Base-by-base conservation (phyloP, 768 basidiomycete genomes). In the Tylopilus plumbeoviolaceoides region DNA sequence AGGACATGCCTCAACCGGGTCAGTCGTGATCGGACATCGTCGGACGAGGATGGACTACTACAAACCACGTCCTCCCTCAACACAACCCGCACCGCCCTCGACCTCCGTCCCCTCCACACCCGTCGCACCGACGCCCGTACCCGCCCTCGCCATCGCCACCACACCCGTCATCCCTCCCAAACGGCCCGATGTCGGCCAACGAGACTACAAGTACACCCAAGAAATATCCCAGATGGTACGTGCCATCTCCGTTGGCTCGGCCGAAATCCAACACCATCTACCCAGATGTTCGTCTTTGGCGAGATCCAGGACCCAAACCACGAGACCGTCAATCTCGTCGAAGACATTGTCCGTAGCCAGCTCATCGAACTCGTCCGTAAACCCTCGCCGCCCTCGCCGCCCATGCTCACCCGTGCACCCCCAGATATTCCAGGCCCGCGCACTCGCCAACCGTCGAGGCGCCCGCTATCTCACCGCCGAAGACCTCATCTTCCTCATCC, bases 401-500 rank as follows among this genome's bases (percentile, higher is more conserved):
- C 41, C 33, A 27, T 23, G 18, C 51, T 68, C 40, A 21, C 30
- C 30, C 54, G 47, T 40, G 23, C 14, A 27, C 17, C 30, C 49
- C 48, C 25, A 91, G 95, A 91, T 97, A 57, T 78, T 93, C 0
- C 92, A 95, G 74, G 93, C 95, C 4, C 85, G 93, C 17, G 83
- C 82, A 2, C 78, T 94, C 5, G 90, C 95, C 0, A 84, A 77
- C 45, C 82, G 89, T 31, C 84, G 95, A 7, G 86, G 88, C 0
- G 89, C 91, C 7, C 86, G 93, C 20, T 91, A 86, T 59, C 78
- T 95, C 36, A 84, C 89, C 3, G 88, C 93, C 0, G 95, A 98
- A 69, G 95, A 98, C 69, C 85, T 98, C 50, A 92, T 98, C 59
- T 98, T 97, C 60, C 85, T 97, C 64, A 93, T 98, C 63, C 85